phyloP scores from a whole-genome alignment of 176 grass and related monocot species.

The Coix lacrymajobi region DNA sequence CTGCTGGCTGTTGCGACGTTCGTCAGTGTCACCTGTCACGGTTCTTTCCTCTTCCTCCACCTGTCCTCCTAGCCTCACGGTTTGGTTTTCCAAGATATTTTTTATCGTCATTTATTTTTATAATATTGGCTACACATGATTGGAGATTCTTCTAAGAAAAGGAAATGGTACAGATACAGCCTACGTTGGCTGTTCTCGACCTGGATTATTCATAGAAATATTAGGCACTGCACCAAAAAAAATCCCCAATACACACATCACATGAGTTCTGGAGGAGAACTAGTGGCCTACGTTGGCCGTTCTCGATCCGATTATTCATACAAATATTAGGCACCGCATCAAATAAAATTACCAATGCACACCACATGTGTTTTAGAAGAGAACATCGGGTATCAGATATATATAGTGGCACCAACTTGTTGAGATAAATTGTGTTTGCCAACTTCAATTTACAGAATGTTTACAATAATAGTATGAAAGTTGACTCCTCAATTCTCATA shows the following conservation, averaged over 20 bases:
- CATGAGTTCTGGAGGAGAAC: not conserved
- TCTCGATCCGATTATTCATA: not conserved
- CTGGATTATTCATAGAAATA: not conserved
- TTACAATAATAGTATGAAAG: not conserved
- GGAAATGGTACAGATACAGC: not conserved
- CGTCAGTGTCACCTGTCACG: not conserved
- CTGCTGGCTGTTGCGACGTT: not conserved
- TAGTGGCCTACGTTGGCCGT: not conserved
- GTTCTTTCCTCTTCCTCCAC: not conserved
- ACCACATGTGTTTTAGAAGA: not conserved
- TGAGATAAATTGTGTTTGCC: not conserved
- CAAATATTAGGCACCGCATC: not conserved
- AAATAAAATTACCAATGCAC: not conserved
- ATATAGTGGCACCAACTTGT: not conserved
- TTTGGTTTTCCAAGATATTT: conserved; percentile 6
- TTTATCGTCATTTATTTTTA: conserved; percentile 3
- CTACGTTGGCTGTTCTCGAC: not conserved
- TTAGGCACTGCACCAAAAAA: not conserved
- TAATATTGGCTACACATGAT: not conserved
- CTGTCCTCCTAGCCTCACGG: not conserved
- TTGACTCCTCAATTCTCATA: not conserved
- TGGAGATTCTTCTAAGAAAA: not conserved
- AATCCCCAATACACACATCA: not conserved
- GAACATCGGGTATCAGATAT: not conserved
- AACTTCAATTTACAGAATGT: conserved; percentile 5